phyloP scores from a whole-genome alignment of 345 rosid species.

The Lumnitzera racemosa region DNA sequence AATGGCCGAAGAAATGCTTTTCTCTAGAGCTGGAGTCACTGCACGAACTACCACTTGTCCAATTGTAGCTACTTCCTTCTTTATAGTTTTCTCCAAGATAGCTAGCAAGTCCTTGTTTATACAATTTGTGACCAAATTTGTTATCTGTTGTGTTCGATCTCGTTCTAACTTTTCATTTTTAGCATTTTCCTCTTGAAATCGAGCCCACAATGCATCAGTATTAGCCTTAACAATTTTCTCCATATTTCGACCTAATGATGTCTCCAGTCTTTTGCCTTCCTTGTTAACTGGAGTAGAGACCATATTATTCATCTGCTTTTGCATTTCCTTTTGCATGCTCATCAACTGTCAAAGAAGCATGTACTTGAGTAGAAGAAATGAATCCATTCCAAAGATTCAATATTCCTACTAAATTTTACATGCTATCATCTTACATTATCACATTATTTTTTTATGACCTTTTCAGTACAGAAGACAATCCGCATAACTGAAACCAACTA shows the following conservation, averaged over 20 bases:
- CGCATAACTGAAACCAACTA: too few relatives aligned
- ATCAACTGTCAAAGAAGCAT: constrained; percentile 37
- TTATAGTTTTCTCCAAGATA: constrained; percentile 55
- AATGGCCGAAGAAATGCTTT: constrained; percentile 53
- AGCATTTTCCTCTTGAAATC: constrained; percentile 59
- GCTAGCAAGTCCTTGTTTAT: constrained; percentile 54
- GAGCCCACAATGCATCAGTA: constrained; percentile 79
- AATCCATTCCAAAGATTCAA: neutral
- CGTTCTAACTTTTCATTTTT: constrained; percentile 56
- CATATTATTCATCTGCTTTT: constrained; percentile 63
- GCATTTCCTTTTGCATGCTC: constrained; percentile 66
- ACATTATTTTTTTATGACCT: too few relatives aligned
- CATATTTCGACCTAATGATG: constrained; percentile 55
- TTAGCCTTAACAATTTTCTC: constrained; percentile 70
- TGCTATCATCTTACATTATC: too few relatives aligned
- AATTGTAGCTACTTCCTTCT: constrained; percentile 59
- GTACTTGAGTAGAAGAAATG: constrained; percentile 2
- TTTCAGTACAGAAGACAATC: too few relatives aligned
- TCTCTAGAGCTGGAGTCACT: constrained; percentile 57
- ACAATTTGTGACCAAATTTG: constrained; percentile 40
- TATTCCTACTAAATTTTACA: too few relatives aligned
- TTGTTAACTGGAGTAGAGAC: constrained; percentile 44
- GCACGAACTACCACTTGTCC: constrained; percentile 48
- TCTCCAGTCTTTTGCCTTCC: constrained; percentile 78
- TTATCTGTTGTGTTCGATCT: constrained; percentile 55